A percentile compares a stretch with the other conserved stretches of the same genome.
These are phyloP conservation scores for Podila clonocystis DNA, from an alignment of 192 early-diverging fungal genomes.

Conservation along the genomic window DNA sequence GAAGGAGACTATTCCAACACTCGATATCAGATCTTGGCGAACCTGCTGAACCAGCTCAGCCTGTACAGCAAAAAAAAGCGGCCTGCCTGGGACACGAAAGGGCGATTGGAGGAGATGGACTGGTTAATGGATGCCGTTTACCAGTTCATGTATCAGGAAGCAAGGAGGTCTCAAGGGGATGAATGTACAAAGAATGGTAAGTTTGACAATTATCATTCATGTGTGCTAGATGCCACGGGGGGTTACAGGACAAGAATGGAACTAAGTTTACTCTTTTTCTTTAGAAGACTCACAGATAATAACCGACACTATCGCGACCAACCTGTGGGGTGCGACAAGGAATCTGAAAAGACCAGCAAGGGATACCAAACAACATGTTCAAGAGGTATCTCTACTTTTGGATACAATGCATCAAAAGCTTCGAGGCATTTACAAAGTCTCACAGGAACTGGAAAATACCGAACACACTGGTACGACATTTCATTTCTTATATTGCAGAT, in stretches of 20 bases:
- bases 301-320: neutral
- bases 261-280: too few relatives aligned
- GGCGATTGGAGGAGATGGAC: neutral
- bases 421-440: neutral
- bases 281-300: neutral
- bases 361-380: neutral
- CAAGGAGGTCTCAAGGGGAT: neutral
- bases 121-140: neutral
- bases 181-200: neutral
- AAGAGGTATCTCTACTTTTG: neutral
- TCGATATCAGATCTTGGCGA: neutral
- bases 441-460: neutral
- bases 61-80: slow-evolving; percentile 1
- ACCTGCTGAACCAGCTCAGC: slow-evolving; percentile 1
- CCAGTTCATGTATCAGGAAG: neutral
- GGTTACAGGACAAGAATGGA: too few relatives aligned
- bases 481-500: neutral
- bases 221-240: neutral
- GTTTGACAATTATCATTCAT: neutral
- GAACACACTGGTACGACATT: neutral
- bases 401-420: neutral
- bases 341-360: neutral
- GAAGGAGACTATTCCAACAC: neutral
- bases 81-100: slow-evolving; percentile 2
- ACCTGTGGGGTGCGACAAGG: slow-evolving; percentile 1